phyloP scores from a whole-genome alignment of 768 basidiomycete genomes.

The Rossbeevera mucosa region DNA sequence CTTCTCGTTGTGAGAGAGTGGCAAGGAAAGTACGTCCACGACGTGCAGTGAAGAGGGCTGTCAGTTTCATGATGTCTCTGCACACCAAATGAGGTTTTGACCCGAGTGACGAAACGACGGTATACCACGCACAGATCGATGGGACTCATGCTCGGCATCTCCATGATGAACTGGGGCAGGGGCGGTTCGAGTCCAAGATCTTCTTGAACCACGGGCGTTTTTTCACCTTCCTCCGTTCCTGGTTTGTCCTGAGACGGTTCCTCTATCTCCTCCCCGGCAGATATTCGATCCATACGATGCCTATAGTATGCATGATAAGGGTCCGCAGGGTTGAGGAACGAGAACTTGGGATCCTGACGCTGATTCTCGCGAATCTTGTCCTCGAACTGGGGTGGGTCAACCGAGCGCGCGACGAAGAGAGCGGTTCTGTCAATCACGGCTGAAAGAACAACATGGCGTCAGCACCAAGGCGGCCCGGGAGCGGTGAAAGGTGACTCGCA shows the following conservation, averaged over 20 bases:
- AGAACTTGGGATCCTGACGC: conserved; percentile 95
- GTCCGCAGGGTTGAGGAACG: conserved; percentile 94
- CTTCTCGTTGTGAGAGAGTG: conserved; percentile 80
- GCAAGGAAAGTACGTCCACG: conserved; percentile 84
- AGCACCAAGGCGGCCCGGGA: background rate
- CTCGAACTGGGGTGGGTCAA: conserved; percentile 89
- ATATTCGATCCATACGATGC: conserved; percentile 80
- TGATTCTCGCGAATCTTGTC: conserved; percentile 96
- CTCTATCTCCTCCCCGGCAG: conserved; percentile 69
- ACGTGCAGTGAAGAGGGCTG: conserved; percentile 92
- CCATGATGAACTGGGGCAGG: conserved; percentile 74
- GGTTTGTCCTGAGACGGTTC: conserved; percentile 47
- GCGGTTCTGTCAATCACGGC: conserved; percentile 97
- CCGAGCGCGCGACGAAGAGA: conserved; percentile 85
- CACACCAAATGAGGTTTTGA: conserved; percentile 1
- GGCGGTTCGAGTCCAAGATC: conserved; percentile 77
- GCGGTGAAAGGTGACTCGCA: conserved; percentile 39
- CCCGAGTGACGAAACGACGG: background rate
- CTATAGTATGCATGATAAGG: conserved; percentile 99
- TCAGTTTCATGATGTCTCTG: conserved; percentile 94
- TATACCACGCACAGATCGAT: conserved; percentile 77
- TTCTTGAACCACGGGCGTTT: conserved; percentile 35
- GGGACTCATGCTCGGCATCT: conserved; percentile 80
- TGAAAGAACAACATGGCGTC: conserved; percentile 31
- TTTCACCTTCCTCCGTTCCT: conserved; percentile 34